Base-by-base conservation (phyloP, 2,329 filamentous ascomycete genomes). In the Monilinia fructicola region DNA sequence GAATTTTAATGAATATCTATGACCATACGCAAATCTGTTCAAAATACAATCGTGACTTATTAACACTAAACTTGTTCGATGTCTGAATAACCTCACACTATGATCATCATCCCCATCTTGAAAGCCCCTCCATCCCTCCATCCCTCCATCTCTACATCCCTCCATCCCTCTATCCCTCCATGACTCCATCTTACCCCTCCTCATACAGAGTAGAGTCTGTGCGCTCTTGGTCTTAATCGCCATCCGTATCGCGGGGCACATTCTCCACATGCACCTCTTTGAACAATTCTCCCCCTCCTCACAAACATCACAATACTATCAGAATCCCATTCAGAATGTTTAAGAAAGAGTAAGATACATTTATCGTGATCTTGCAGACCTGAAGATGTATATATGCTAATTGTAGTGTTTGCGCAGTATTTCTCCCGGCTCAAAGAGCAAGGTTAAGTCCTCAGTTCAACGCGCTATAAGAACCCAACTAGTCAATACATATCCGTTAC, bases 381-480 rank as follows among this genome's bases (percentile, higher is more conserved):
- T 10, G 59, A 26, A 28, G 64, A 63, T 38, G 42, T 28, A 67
- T 68, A 68, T 61, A 66, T 71, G 44, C 67, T 68, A 68, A 69
- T 59, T 58, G 59, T 72, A 44, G 74, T 71, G 6, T 50, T 16
- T 48, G 76, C 71, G 53, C 75, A 94, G 91, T 72, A 88, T 97
- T 78, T 82, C 87, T 74, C 81, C 89, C 35, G 87, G 90, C 72
- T 89, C 91, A 66, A 96, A 95, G 81, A 92, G 93, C 74, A 98
- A 98, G 84, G 92, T 98, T 79, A 99, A 98, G 82, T 97, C 94
- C 71, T 97, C 93, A 31, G 92, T 92, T 66, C 93, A 97, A 82
- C 91, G 95, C 76, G 86, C 83, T 71, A 89, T 99, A 74, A 91
- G 95, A 73, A 84, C 89, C 75, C 91, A 91, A 75, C 86, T 98